A percentile compares a stretch with the other conserved stretches of the same genome.
These are phyloP conservation scores for Litsea cubeba DNA, from an alignment of 164 flowering plant species.

Conservation along the genomic window DNA sequence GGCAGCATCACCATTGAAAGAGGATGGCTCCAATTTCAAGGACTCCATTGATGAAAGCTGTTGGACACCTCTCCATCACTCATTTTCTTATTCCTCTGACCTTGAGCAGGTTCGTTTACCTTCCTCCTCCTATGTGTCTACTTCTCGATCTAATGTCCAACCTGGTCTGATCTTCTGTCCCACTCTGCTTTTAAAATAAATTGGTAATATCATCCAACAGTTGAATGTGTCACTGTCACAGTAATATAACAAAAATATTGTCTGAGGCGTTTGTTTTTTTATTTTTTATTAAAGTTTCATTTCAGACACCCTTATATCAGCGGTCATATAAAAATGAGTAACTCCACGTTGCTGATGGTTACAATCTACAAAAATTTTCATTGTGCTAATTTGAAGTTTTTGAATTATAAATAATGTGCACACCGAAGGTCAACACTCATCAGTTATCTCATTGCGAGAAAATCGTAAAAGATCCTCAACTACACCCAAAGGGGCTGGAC, in stretches of 20 bases:
- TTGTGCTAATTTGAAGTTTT: too few relatives aligned
- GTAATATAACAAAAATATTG: background rate
- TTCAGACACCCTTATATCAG: background rate
- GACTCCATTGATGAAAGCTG: slow-evolving; percentile 40
- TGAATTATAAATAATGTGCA: too few relatives aligned
- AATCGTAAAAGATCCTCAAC: too few relatives aligned
- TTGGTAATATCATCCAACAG: background rate
- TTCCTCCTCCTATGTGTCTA: background rate
- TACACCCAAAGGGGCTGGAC: too few relatives aligned
- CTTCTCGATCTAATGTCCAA: too few relatives aligned
- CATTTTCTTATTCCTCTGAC: slow-evolving; percentile 14
- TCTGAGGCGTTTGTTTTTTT: background rate
- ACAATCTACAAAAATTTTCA: too few relatives aligned
- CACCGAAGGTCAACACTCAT: too few relatives aligned
- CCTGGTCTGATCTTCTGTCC: background rate
- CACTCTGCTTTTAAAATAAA: background rate
- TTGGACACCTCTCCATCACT: slow-evolving; percentile 37
- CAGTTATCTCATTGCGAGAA: too few relatives aligned
- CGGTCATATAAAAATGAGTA: too few relatives aligned
- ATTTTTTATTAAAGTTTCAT: too few relatives aligned
- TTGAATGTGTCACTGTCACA: background rate
- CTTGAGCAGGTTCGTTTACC: slow-evolving; percentile 11
- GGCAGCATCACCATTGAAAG: slow-evolving; percentile 39
- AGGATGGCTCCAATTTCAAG: slow-evolving; percentile 32
- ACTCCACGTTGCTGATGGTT: too few relatives aligned